A percentile compares a stretch with the other conserved stretches of the same genome.
Evolutionary conservation across 306 rosid genomes (phyloP).

Genomic region (Medicago truncatula): MtrunA17r5.0-ANR NC_053045.1:35377501-35378000

Average conservation of each 20-base stretch:
- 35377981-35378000: no score
- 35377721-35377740: background rate
- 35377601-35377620: conserved; percentile 23
- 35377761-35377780: background rate
- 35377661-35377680: background rate
- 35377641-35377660: background rate
- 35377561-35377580: conserved; percentile 13
- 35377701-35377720: background rate
- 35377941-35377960: background rate
- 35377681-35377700: background rate
- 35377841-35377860: no score
- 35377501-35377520: background rate
- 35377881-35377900: no score
- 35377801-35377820: no score
- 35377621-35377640: conserved; percentile 3
- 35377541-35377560: background rate
- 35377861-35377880: no score
- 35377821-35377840: no score
- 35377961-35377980: no score
- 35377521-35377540: background rate
- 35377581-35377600: conserved; percentile 17
- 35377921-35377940: background rate
- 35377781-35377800: background rate
- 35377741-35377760: background rate
- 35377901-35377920: no score